Evolutionary conservation across 2,329 filamentous ascomycete species (phyloP), one percentile per base, ranked within the genome.

Genomic region (Hyphodiscus sp.): DNA sequence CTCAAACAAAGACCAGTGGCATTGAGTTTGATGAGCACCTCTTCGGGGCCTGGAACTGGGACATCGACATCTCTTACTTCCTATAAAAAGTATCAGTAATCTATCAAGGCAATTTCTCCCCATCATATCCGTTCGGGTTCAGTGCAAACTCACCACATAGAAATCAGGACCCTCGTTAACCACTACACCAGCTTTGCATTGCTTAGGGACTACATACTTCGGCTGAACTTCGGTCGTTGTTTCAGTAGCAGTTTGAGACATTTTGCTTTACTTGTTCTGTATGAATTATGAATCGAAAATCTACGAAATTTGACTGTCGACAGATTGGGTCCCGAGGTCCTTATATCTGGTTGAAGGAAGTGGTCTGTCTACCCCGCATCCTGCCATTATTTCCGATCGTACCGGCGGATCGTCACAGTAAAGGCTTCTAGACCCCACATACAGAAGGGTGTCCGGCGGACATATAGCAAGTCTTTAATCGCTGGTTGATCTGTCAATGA

Each of bases 11-110:
- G 71, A 0, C 80, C 80, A 1, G 79, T 83, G 23, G 72, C 73
- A 53, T 82, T 83, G 50, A 83, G 70, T 50, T 74, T 76, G 61
- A 83, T 71, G 10, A 83, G 71, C 20, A 83, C 67, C 54, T 83
- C 79, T 48, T 80, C 71, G 0, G 56, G 61, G 6, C 50, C 60
- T 51, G 74, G 73, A 49, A 74, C 70, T 4, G 76, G 76, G 0
- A 79, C 74, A 18, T 73, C 70, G 1, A 79, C 74, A 52, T 70
- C 69, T 60, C 75, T 70, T 9, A 79, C 71, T 53, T 76, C 33
- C 33, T 38, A n/a, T 4, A 26, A 38, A 4, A n/a, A n/a, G 13
- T 4, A 2, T 38, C 33, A 38, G 33, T n/a, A 10, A 38, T 38
- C 33, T 13, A 38, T 38, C 11, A 38, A 13, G 16, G 33, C 11